phyloP scores from a whole-genome alignment of 176 grass and related monocot genomes.

The Microstegium vimineum region DNA sequence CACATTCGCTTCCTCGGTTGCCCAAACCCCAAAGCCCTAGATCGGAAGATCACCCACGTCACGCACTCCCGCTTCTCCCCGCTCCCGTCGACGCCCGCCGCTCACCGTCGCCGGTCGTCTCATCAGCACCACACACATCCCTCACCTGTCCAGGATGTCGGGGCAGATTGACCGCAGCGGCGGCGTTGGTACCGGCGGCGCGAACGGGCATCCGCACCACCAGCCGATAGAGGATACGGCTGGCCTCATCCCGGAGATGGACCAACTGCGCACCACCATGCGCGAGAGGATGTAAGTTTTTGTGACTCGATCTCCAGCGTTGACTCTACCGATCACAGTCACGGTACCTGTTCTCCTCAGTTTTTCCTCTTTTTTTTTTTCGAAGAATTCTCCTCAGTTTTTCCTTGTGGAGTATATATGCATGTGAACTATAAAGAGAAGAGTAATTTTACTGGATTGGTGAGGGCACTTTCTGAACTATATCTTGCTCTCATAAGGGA shows the following conservation, averaged over 20 bases:
- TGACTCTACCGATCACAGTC: not conserved
- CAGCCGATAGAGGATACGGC: slow-evolving; percentile 26
- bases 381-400: too few relatives aligned
- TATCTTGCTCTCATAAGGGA: too few relatives aligned
- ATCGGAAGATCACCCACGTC: not conserved
- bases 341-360: not conserved
- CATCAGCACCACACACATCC: not conserved
- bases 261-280: slow-evolving; percentile 39
- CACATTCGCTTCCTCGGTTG: too few relatives aligned
- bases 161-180: not conserved
- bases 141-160: not conserved
- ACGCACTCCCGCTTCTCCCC: too few relatives aligned
- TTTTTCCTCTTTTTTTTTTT: too few relatives aligned
- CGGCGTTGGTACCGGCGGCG: not conserved
- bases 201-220: slow-evolving; percentile 7
- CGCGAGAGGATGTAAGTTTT: slow-evolving; percentile 42
- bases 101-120: not conserved
- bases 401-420: not conserved
- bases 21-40: not conserved
- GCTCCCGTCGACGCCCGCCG: too few relatives aligned
- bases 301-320: not conserved
- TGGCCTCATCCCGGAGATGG: slow-evolving; percentile 9
- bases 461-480: not conserved
- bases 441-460: not conserved
- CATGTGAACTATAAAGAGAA: too few relatives aligned